Base-by-base conservation (phyloP, 352 stramenopile genomes). In the Phytophthora hibernalis region DNA sequence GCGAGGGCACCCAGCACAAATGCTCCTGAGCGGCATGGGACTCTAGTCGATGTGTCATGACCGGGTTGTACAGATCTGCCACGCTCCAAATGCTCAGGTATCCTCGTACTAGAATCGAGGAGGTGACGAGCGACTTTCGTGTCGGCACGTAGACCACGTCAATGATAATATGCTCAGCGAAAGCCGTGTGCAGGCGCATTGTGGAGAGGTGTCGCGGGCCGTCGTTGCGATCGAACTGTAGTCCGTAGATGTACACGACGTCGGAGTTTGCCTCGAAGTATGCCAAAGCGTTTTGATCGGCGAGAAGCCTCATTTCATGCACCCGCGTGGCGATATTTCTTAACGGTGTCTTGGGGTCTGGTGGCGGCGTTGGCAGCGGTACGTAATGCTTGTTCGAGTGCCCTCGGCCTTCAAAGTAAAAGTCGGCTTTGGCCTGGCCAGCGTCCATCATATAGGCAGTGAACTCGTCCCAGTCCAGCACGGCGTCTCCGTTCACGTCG, bases 381-480 rank as follows among this genome's bases (percentile, higher is more conserved):
- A 74, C 54, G 56, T 79, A 88, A 47, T 71, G 62, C 37, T 86
- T 86, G 26, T 53, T 55, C 8, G 61, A 61, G 9, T 43, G 58
- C 20, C 37, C 50, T 48, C 58, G 51, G 31, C 67, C 74, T 37
- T 84, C 72, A 31, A 79, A 75, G 67, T 77, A 74, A 18, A 83
- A 84, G 43, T 92, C 80, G 1, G 80, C 72, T 52, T 82, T 80
- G 9, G 80, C 83, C 48, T 89, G 76, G 0, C 82, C 82, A 2
- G 80, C 82, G 51, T 97, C 89, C 47, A 96, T 82, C 74, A 96
- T 93, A 65, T 94, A 96, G 16, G 68, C 75, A 0, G 87, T 88
- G 58, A 97, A 97, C 68, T 97, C 91, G 59, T 97, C 90, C 91
- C 91, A 97, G 56, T 97, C 91, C 55, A 97, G 72, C 18, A 77